These are phyloP conservation scores for Babesia ovis DNA, from an alignment of 169 alveolate genomes.

Conservation along the genomic window DNA sequence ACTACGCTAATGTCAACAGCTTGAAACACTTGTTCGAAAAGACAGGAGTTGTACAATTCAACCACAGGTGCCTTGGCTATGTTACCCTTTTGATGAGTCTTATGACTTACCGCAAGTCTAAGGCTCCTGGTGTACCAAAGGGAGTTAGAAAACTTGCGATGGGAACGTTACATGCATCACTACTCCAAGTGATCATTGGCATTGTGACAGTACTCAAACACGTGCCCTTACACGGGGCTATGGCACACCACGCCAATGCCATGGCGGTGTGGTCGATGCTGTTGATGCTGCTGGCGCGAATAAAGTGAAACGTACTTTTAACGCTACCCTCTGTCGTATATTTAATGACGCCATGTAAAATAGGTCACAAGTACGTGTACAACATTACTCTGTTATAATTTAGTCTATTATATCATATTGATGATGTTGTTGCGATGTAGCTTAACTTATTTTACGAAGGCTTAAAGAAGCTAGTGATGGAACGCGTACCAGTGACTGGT, in stretches of 20 bases:
- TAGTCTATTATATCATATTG: neutral
- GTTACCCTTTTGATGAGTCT: conserved; percentile 48
- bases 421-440: neutral
- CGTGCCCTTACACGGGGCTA: conserved; percentile 75
- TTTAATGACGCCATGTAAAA: neutral
- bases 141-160: conserved; percentile 56
- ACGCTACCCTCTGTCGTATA: no score
- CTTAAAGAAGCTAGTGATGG: conserved; percentile 7
- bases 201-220: conserved; percentile 66
- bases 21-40: conserved; percentile 73
- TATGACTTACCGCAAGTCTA: conserved; percentile 37
- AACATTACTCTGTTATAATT: no score
- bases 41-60: conserved; percentile 82
- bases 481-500: conserved; percentile 1
- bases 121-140: conserved; percentile 38
- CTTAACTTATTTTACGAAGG: neutral
- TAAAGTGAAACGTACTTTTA: neutral
- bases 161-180: conserved; percentile 68
- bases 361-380: neutral
- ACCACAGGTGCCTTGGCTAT: conserved; percentile 84
- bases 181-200: conserved; percentile 73
- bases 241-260: conserved; percentile 77
- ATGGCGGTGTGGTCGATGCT: conserved; percentile 71
- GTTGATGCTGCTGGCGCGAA: conserved; percentile 45
- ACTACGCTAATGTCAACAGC: conserved; percentile 52